Conservation (phyloP, 2,329 filamentous ascomycete species). For the Dactylonectria estremocensis region DNA sequence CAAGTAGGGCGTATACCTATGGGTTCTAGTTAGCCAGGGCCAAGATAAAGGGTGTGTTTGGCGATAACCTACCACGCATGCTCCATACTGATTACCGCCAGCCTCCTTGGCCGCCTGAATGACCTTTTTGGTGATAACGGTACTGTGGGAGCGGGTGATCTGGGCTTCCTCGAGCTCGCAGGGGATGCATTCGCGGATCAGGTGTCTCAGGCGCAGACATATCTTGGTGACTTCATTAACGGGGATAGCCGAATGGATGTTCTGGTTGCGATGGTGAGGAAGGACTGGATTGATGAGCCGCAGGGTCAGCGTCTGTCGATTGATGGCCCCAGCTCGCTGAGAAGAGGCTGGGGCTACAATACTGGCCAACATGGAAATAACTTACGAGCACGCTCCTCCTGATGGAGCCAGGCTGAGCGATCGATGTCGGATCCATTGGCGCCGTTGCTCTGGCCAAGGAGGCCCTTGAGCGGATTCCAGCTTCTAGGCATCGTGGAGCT, state of each 20-base stretch:
- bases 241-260: constrained; percentile 77
- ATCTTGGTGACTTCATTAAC: constrained; percentile 89
- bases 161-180: constrained; percentile 87
- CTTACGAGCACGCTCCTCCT: constrained; percentile 63
- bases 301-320: constrained; percentile 1
- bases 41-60: neutral
- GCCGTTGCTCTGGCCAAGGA: constrained; percentile 46
- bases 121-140: constrained; percentile 86
- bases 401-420: constrained; percentile 57
- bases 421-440: constrained; percentile 37
- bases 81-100: constrained; percentile 79
- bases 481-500: constrained; percentile 39
- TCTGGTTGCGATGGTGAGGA: constrained; percentile 72
- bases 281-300: constrained; percentile 67
- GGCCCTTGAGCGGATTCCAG: constrained; percentile 52
- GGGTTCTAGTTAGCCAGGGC: constrained; percentile 3
- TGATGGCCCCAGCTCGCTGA: neutral
- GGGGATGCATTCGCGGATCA: constrained; percentile 90
- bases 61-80: constrained; percentile 75
- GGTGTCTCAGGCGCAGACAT: constrained; percentile 89
- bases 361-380: constrained; percentile 20
- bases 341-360: neutral
- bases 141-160: constrained; percentile 86
- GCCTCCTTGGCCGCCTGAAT: constrained; percentile 86
- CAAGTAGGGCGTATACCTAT: constrained; percentile 81